Conservation (phyloP, 1,139 yeast species). For the Kurtzmaniella natalensis region DNA sequence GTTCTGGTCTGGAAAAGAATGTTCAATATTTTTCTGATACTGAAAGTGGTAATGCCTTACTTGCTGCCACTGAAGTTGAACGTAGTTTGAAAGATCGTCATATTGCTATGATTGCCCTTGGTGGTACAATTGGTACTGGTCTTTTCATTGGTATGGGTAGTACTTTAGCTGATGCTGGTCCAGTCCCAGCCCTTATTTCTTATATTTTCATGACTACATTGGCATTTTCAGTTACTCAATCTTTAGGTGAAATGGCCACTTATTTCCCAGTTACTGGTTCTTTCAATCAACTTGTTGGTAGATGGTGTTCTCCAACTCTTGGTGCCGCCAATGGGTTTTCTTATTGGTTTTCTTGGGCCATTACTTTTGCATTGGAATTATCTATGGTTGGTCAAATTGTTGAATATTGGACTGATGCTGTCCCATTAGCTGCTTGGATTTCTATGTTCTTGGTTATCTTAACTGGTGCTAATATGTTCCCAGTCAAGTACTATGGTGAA, state of each 20-base stretch:
- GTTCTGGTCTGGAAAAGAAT: conserved; percentile 8
- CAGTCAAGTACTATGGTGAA: conserved; percentile 44
- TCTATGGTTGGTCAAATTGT: conserved; percentile 77
- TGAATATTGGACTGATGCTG: conserved; percentile 67
- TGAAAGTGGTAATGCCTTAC: conserved; percentile 10
- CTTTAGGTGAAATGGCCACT: conserved; percentile 75
- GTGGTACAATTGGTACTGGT: conserved; percentile 65
- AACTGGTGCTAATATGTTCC: conserved; percentile 33
- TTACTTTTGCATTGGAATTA: conserved; percentile 77
- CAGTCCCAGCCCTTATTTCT: conserved; percentile 63
- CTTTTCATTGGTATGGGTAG: conserved; percentile 56
- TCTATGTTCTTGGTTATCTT: conserved; percentile 52
- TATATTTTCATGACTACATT: conserved; percentile 63
- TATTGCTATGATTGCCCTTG: conserved; percentile 67
- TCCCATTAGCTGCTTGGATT: conserved; percentile 77
- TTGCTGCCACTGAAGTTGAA: conserved; percentile 18
- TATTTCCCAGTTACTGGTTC: conserved; percentile 67
- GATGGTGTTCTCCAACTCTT: conserved; percentile 65
- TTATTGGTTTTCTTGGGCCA: conserved; percentile 87
- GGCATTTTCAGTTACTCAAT: conserved; percentile 62
- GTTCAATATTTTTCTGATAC: conserved; percentile 11
- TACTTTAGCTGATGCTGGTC: conserved; percentile 61
- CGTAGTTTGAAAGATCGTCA: conserved; percentile 54
- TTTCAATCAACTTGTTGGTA: conserved; percentile 49
- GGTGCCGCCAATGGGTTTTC: conserved; percentile 83